These are phyloP conservation scores for Graphilbum fragrans DNA, from an alignment of 2,329 filamentous ascomycete genomes.

Conservation along the genomic window DNA sequence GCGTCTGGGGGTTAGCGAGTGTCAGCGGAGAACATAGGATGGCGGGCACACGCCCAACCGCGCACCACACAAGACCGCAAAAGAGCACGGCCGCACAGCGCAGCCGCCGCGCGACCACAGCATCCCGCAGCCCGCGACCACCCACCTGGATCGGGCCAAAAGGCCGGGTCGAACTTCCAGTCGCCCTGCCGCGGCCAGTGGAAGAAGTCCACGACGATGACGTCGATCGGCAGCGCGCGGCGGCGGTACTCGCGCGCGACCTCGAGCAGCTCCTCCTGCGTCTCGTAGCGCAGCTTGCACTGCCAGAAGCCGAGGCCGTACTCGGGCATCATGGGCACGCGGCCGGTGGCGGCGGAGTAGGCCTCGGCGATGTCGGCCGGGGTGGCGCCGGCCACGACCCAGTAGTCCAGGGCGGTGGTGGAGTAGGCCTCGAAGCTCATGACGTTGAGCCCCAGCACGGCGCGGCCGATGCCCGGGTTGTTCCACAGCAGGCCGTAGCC, in stretches of 20 bases:
- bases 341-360: constrained; percentile 44
- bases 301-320: constrained; percentile 60
- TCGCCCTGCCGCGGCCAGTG: constrained; percentile 57
- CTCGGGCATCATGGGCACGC: constrained; percentile 55
- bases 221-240: constrained; percentile 43
- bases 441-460: constrained; percentile 46
- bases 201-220: constrained; percentile 59
- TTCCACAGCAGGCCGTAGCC: constrained; percentile 58
- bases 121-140: too few species aligned
- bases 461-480: constrained; percentile 48
- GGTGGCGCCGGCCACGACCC: constrained; percentile 46
- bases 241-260: constrained; percentile 48
- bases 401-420: constrained; percentile 48
- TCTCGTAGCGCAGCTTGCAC: constrained; percentile 54
- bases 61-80: too few species aligned
- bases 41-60: too few species aligned
- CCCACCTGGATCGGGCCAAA: constrained; percentile 41
- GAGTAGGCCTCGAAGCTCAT: constrained; percentile 50
- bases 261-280: constrained; percentile 48
- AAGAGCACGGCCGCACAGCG: too few species aligned
- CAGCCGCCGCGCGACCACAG: too few species aligned
- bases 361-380: constrained; percentile 43
- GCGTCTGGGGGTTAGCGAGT: constrained; percentile 23
- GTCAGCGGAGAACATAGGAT: too few species aligned
- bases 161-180: constrained; percentile 52